phyloP scores from a whole-genome alignment of 257 asterid species.

The Cruciata laevipes region DNA sequence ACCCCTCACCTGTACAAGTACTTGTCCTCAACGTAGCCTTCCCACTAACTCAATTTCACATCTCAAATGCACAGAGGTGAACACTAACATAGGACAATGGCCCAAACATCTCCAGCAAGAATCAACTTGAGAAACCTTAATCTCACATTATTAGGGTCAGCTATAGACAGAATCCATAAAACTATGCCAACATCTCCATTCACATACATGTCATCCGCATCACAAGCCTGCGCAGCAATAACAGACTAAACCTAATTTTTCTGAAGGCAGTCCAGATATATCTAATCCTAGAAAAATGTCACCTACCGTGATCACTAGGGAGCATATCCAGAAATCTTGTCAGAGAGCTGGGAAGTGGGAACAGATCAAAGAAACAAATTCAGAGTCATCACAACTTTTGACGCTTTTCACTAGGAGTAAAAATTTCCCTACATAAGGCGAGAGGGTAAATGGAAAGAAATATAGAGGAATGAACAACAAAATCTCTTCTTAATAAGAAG shows the following conservation, averaged over 20 bases:
- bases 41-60: constrained; percentile 34
- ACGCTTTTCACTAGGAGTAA: not conserved
- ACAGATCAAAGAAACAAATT: not conserved
- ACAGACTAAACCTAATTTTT: constrained; percentile 35
- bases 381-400: not conserved
- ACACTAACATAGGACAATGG: constrained; percentile 22
- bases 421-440: not conserved
- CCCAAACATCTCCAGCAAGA: constrained; percentile 29
- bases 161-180: constrained; percentile 27
- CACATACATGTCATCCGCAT: constrained; percentile 28
- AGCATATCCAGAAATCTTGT: constrained; percentile 1
- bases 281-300: constrained; percentile 11
- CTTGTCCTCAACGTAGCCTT: constrained; percentile 34
- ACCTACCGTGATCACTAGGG: constrained; percentile 7
- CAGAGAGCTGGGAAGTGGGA: not conserved
- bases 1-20: constrained; percentile 37
- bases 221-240: constrained; percentile 36
- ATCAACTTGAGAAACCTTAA: constrained; percentile 34
- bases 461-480: no score
- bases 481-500: not conserved
- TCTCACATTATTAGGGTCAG: constrained; percentile 31
- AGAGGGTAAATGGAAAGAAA: not conserved
- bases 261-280: constrained; percentile 21
- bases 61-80: constrained; percentile 30
- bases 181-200: constrained; percentile 38